phyloP scores from a whole-genome alignment of 805 yeast species.

The Saturnispora diversa region DNA sequence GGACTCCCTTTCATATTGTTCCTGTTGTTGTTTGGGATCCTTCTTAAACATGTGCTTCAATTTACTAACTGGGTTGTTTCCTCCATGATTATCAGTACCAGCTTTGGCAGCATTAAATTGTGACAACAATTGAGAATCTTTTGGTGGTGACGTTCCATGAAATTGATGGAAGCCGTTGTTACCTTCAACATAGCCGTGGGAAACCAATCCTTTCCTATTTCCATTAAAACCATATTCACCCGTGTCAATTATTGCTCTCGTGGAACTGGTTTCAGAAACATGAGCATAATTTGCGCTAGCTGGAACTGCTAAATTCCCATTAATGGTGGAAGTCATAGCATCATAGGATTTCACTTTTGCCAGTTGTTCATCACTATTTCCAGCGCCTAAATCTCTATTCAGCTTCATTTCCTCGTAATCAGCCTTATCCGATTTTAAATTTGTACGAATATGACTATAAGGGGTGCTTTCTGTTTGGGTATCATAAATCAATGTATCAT shows the following conservation, averaged over 20 bases:
- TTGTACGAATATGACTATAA: slow-evolving; percentile 12
- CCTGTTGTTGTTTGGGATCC: slow-evolving; percentile 3
- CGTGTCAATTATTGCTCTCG: slow-evolving; percentile 4
- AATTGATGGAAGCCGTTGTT: too few species aligned
- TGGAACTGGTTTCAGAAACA: slow-evolving; percentile 2
- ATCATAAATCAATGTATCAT: slow-evolving; percentile 1
- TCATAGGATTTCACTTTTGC: too few species aligned
- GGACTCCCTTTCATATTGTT: slow-evolving; percentile 1
- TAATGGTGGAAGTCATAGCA: too few species aligned
- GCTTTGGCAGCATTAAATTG: slow-evolving; percentile 8
- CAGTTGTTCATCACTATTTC: too few species aligned
- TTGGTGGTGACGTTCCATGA: too few species aligned
- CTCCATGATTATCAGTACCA: background rate
- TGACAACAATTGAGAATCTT: background rate
- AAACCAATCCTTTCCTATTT: too few species aligned
- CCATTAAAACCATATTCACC: background rate
- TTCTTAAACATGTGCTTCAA: slow-evolving; percentile 6
- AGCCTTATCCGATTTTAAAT: background rate
- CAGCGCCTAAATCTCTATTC: background rate
- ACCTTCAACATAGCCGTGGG: too few species aligned
- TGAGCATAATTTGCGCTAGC: too few species aligned
- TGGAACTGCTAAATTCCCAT: background rate
- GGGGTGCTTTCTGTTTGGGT: slow-evolving; percentile 6
- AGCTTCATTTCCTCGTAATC: slow-evolving; percentile 2
- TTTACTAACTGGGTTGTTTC: slow-evolving; percentile 2